Evolutionary conservation across 1,284 basidiomycete species (phyloP), one percentile per base, ranked within the genome.

Genomic region (Trametes hirsuta): DNA sequence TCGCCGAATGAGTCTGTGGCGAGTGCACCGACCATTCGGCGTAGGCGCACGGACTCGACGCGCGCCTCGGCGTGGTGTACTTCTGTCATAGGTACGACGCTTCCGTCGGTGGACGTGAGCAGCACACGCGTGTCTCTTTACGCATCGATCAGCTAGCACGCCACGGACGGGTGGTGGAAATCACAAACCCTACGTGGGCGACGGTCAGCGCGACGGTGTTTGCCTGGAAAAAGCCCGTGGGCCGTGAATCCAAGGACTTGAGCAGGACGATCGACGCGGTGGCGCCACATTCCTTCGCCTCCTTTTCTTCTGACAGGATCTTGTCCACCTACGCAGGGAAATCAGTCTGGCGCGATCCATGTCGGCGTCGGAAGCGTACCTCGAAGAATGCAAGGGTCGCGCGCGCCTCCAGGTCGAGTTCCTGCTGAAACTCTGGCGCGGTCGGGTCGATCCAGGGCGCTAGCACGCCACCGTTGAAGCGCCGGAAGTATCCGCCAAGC

Each of bases 1-100:
- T 99, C 97, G 36, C 97, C 97, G 71, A 95, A 99, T 4, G 93
- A 95, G 73, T 99, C 97, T 4, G 94, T 93, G 47, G 98, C 91
- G 30, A 97, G 77, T 1, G 93, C 88, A 6, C 93, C 94, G 84
- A 95, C 96, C 84, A 95, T 91, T 58, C 91, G 84, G 46, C 96
- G 86, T 51, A 99, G 77, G 34, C 97, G 83, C 44, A 86, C 87
- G 11, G 93, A 86, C 74, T 99, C 97, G 18, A 91, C 82, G 22
- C 87, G 88, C 22, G 93, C 85, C 69, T 98, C 96, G 15, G 95
- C 92, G 74, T 98, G 96, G 74, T 99, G 97, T 39, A 86, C 87
- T 74, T 96, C 93, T 0, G 95, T 95, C 81, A 98, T 88, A 0
- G 92, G 84, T 37, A 84, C 77, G 18, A 90, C 92, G 3, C 93